phyloP scores from a whole-genome alignment of 164 flowering plant genomes.

The Magnolia officinalis region DNA sequence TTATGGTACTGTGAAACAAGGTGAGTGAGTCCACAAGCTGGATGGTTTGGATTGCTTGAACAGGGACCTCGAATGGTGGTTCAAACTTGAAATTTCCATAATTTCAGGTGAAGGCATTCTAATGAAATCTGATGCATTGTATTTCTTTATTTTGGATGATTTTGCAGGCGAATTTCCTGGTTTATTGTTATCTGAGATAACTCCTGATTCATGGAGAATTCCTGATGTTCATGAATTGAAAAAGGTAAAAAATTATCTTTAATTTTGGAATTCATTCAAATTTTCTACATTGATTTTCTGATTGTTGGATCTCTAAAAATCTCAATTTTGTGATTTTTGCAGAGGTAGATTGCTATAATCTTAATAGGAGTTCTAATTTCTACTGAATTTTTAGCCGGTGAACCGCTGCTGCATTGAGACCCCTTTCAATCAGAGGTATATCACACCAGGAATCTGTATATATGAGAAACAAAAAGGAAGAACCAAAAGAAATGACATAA shows the following conservation, averaged over 20 bases:
- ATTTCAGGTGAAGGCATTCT: neutral
- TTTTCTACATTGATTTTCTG: neutral
- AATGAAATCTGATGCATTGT: neutral
- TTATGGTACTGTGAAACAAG: too few relatives aligned
- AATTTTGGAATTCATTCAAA: neutral
- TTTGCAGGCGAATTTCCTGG: constrained; percentile 50
- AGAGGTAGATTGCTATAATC: neutral
- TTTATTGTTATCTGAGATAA: constrained; percentile 49
- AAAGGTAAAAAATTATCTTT: neutral
- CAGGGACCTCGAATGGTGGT: neutral
- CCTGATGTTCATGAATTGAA: constrained; percentile 21
- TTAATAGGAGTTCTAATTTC: neutral
- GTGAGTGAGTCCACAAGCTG: too few relatives aligned
- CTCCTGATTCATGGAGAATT: constrained; percentile 41
- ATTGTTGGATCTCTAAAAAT: neutral
- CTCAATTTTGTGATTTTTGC: neutral
- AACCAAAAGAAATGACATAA: neutral
- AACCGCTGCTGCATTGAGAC: neutral
- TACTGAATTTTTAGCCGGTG: neutral
- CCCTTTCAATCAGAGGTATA: neutral
- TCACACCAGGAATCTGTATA: neutral
- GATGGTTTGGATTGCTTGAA: too few relatives aligned
- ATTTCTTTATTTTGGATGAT: neutral
- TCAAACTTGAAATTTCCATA: neutral
- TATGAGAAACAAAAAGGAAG: neutral